These are phyloP conservation scores for Geosiphon pyriformis DNA, from an alignment of 192 early-diverging fungal species.

Conservation along the genomic window DNA sequence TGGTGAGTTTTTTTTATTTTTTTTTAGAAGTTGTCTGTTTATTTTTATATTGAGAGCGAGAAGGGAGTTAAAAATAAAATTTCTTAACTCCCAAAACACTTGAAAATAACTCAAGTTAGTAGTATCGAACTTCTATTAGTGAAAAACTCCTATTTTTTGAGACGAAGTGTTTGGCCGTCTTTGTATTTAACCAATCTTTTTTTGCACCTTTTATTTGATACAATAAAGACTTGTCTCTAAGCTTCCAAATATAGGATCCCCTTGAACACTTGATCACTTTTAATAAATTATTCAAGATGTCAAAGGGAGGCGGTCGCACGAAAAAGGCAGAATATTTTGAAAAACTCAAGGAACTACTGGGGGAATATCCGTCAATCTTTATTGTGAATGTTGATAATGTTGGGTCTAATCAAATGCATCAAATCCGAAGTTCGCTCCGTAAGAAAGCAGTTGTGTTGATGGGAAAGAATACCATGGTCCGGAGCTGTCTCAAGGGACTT, in stretches of 20 bases:
- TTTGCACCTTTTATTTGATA: no score
- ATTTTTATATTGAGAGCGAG: no score
- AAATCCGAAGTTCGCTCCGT: conserved; percentile 88
- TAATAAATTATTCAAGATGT: conserved; percentile 63
- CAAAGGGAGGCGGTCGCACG: conserved; percentile 88
- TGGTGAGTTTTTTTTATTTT: no score
- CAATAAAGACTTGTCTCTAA: conserved; percentile 26
- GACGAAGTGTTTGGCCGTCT: no score
- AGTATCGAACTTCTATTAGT: no score
- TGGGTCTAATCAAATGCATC: conserved; percentile 99
- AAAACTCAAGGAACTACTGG: conserved; percentile 85
- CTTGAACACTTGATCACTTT: conserved; percentile 49
- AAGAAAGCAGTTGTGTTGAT: conserved; percentile 90
- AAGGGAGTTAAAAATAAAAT: no score
- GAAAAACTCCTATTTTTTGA: no score
- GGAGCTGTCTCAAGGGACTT: conserved; percentile 66
- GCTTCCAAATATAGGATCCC: conserved; percentile 38
- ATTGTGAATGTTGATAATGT: conserved; percentile 99
- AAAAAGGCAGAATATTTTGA: conserved; percentile 97
- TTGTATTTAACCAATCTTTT: no score
- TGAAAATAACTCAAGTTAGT: no score
- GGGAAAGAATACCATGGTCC: conserved; percentile 99
- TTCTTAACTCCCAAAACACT: no score
- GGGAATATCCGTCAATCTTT: conserved; percentile 95
- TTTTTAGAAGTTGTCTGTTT: no score